Conservation (phyloP, 1,284 basidiomycete species). For the Macrocystidia cucumis region DNA sequence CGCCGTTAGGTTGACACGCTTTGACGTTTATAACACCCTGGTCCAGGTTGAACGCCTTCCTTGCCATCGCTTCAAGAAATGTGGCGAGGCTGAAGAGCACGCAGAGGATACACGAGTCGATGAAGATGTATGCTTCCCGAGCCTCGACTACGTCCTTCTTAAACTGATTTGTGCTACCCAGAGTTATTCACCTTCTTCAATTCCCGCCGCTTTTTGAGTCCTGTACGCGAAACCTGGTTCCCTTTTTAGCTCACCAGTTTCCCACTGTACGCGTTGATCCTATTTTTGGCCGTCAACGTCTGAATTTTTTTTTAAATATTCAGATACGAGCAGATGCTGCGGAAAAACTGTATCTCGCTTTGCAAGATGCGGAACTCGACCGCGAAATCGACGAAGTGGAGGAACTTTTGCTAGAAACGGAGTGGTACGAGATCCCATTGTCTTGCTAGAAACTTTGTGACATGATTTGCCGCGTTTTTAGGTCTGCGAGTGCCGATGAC, state of each 20-base stretch:
- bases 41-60: slow-evolving; percentile 34
- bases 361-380: slow-evolving; percentile 63
- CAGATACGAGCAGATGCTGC: slow-evolving; percentile 76
- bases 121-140: slow-evolving; percentile 61
- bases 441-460: slow-evolving; percentile 1
- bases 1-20: slow-evolving; percentile 14
- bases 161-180: slow-evolving; percentile 17
- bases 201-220: slow-evolving; percentile 37
- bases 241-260: slow-evolving; percentile 71
- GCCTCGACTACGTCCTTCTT: slow-evolving; percentile 1
- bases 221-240: slow-evolving; percentile 38
- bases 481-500: slow-evolving; percentile 29
- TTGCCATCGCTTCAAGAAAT: slow-evolving; percentile 51
- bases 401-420: slow-evolving; percentile 72
- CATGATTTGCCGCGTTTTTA: slow-evolving; percentile 13
- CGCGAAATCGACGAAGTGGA: slow-evolving; percentile 65
- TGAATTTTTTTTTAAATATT: slow-evolving; percentile 4
- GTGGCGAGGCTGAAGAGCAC: slow-evolving; percentile 68
- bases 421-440: slow-evolving; percentile 46
- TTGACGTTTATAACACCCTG: slow-evolving; percentile 12
- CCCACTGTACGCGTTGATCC: slow-evolving; percentile 51
- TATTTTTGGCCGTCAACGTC: slow-evolving; percentile 6
- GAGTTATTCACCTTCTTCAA: slow-evolving; percentile 56
- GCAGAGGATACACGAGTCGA: slow-evolving; percentile 67
- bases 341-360: slow-evolving; percentile 71